A percentile compares a stretch with the other conserved stretches of the same genome.
Conservation (phyloP, 1,139 yeast genomes). For the Pichia sp. region DNA sequence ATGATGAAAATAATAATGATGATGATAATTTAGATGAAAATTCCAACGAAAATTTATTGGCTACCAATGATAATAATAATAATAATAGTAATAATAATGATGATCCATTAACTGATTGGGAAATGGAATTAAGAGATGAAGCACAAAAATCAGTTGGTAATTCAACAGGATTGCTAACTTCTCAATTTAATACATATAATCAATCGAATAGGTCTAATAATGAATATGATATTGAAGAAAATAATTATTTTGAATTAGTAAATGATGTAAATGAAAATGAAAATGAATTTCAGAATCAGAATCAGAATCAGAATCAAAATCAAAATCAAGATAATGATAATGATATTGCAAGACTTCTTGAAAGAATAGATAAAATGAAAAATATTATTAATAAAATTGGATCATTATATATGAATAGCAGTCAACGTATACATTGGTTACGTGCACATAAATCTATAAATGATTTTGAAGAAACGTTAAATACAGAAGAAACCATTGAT, state of each 20-base stretch:
- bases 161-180: no score
- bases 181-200: no score
- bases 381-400: constrained; percentile 1
- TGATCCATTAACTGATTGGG: no score
- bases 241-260: not conserved
- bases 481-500: not conserved
- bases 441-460: not conserved
- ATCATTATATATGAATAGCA: constrained; percentile 1
- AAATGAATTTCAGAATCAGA: not conserved
- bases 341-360: not conserved
- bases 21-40: not conserved
- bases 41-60: not conserved
- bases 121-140: no score
- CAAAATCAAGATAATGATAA: not conserved
- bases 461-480: not conserved
- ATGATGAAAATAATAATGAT: not conserved
- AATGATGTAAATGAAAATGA: not conserved
- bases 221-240: not conserved
- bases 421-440: constrained; percentile 1
- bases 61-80: not conserved
- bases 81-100: not conserved
- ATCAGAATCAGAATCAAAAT: not conserved
- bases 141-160: no score
- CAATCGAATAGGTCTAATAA: no score
- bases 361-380: not conserved